Evolutionary conservation across 192 early-diverging fungal species (phyloP).

Genomic region (Dissophora globulifera): DNA sequence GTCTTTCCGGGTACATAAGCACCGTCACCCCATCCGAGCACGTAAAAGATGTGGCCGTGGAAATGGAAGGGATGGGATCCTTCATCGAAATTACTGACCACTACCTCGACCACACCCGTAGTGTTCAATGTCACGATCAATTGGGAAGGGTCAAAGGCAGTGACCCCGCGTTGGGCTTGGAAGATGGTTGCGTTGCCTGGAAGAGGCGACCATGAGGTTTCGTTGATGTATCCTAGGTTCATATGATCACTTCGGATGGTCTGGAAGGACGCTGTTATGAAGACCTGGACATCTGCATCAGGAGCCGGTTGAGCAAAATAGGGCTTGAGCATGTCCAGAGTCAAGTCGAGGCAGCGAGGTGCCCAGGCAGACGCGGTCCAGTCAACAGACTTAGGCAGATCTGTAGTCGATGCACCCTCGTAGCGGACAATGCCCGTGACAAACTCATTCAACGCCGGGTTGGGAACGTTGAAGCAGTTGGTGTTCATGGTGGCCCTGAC

Average conservation of each 20-base stretch:
- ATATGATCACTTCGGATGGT: constrained; percentile 2
- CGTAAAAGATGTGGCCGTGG: constrained; percentile 55
- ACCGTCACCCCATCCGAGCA: constrained; percentile 43
- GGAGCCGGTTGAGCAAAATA: constrained; percentile 11
- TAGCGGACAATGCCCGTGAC: constrained; percentile 51
- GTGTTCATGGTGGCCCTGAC: constrained; percentile 51
- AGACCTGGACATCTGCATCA: not conserved
- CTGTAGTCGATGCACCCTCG: constrained; percentile 39
- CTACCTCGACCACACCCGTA: constrained; percentile 28
- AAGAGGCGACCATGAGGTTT: constrained; percentile 40
- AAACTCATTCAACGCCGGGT: constrained; percentile 25
- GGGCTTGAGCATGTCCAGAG: constrained; percentile 31
- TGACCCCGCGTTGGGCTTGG: constrained; percentile 17
- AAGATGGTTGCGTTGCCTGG: constrained; percentile 25
- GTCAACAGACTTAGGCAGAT: constrained; percentile 23
- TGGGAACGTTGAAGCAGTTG: constrained; percentile 42
- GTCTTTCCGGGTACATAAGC: constrained; percentile 18
- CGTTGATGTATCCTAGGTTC: constrained; percentile 30
- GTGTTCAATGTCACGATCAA: constrained; percentile 13
- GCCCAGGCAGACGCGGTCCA: constrained; percentile 23
- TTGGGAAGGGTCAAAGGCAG: constrained; percentile 12
- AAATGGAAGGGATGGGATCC: constrained; percentile 54
- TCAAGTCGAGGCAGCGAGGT: constrained; percentile 21
- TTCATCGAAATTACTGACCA: constrained; percentile 33
- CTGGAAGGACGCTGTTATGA: constrained; percentile 13